phyloP scores from a whole-genome alignment of 2,329 filamentous ascomycete genomes.

The Alternaria incomplexa region DNA sequence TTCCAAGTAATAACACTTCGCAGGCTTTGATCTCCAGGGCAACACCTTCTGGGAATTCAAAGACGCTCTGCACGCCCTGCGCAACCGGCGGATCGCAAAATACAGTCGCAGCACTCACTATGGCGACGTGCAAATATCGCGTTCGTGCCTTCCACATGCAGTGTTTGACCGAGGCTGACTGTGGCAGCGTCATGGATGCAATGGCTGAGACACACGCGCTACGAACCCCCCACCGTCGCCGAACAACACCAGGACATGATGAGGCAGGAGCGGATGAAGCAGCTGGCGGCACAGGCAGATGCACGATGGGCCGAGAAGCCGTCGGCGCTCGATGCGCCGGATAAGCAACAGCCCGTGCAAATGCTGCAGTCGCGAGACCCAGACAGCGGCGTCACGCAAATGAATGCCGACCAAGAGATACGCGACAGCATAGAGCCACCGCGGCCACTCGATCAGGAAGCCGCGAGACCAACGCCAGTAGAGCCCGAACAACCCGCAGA shows the following conservation, averaged over 20 bases:
- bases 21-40: slow-evolving; percentile 66
- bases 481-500: background rate
- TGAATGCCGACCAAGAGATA: slow-evolving; percentile 42
- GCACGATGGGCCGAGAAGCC: slow-evolving; percentile 66
- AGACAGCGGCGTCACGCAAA: slow-evolving; percentile 46
- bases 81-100: slow-evolving; percentile 65
- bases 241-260: slow-evolving; percentile 65
- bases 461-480: slow-evolving; percentile 8
- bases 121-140: slow-evolving; percentile 65
- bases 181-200: slow-evolving; percentile 68
- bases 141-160: slow-evolving; percentile 41
- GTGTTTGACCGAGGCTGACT: background rate
- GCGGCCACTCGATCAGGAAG: slow-evolving; percentile 1
- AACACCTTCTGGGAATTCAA: slow-evolving; percentile 74
- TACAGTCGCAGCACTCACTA: slow-evolving; percentile 60
- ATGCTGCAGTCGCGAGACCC: slow-evolving; percentile 53
- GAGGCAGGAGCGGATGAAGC: slow-evolving; percentile 64
- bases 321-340: slow-evolving; percentile 63
- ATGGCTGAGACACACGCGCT: slow-evolving; percentile 69
- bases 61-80: slow-evolving; percentile 60
- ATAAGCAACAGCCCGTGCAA: slow-evolving; percentile 56
- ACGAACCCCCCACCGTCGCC: slow-evolving; percentile 60
- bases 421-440: slow-evolving; percentile 25
- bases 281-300: slow-evolving; percentile 65
- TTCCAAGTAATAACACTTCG: slow-evolving; percentile 11